Base-by-base conservation (phyloP, 2,329 filamentous ascomycete genomes). In the Phoma sp. region DNA sequence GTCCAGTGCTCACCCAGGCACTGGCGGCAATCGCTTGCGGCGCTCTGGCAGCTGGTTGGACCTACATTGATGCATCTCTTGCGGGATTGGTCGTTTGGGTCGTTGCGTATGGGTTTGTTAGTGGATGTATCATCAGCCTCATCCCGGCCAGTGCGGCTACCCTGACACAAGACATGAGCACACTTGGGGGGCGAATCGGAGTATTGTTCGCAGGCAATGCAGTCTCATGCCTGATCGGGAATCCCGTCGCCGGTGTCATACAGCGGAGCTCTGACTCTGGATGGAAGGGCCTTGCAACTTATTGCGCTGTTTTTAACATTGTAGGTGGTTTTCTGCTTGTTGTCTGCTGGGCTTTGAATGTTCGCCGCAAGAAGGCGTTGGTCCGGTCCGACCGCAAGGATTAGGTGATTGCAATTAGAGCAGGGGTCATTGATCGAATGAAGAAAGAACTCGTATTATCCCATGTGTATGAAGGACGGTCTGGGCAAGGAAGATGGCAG, bases 1-100 rank as follows among this genome's bases (percentile, higher is more conserved):
- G 2, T 75, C 76, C 82, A 22, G 76, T 83, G 11, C 76, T 82
- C 0, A 77, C 79, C 32, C 75, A 75, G 2, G 59, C 77, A 5
- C 50, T 77, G 4, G 72, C 81, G 7, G 78, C 77, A 4, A 65
- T 80, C 32, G 70, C 62, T 69, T 83, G 46, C 82, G 80, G 58
- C 75, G 75, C 47, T 2, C 38, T 87, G 83, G 85, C 57, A 39
- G 51, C 46, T 11, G 52, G 47, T 10, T 60, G 58, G 55, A 50
- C 51, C 3, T 52, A 47, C 22, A 55, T 60, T 11, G n/a, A 52
- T 30, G 50, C 52, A 4, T 59, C 56, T 35, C 45, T 59, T 24
- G 53, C 53, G 23, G 56, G 59, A 3, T 33, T 67, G 27, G 52
- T 59, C 29, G 50, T 55, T 10, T 65, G 63, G 45, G 39, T 52